These are phyloP conservation scores for Candida pseudoglaebosa DNA, from an alignment of 805 yeast genomes.

Conservation along the genomic window DNA sequence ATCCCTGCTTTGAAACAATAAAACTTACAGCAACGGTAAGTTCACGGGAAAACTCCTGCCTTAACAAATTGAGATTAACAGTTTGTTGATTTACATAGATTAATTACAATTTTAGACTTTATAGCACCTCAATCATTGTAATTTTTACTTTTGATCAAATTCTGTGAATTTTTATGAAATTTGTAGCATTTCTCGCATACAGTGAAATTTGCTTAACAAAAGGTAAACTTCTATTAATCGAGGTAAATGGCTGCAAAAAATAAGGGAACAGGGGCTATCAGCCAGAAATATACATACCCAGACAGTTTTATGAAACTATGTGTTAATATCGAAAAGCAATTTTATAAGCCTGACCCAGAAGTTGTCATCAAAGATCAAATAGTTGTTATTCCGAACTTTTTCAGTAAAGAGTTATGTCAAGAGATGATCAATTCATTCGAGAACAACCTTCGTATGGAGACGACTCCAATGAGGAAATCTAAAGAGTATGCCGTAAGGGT, in stretches of 20 bases:
- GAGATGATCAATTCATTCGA: conserved; percentile 35
- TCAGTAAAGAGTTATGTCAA: conserved; percentile 32
- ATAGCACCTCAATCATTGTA: no score
- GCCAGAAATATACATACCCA: conserved; percentile 15
- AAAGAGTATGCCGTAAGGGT: conserved; percentile 54
- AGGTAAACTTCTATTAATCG: not conserved
- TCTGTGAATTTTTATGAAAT: not conserved
- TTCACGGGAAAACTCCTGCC: no score
- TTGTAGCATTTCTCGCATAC: not conserved
- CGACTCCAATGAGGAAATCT: conserved; percentile 47
- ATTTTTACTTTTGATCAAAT: not conserved
- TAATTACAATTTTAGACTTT: no score
- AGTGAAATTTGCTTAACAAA: no score
- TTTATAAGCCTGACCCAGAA: conserved; percentile 21
- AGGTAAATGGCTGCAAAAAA: conserved; percentile 9
- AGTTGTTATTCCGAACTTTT: conserved; percentile 36
- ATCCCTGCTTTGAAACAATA: conserved; percentile 27
- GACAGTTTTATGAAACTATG: conserved; percentile 11
- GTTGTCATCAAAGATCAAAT: conserved; percentile 33
- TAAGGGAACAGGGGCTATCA: conserved; percentile 1
- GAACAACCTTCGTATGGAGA: conserved; percentile 28
- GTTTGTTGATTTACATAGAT: no score
- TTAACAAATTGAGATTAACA: no score
- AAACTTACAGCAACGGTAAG: not conserved
- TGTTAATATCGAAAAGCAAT: conserved; percentile 13